Evolutionary conservation across 768 basidiomycete species (phyloP), one percentile per base, ranked within the genome.

Genomic region (Amanita exitialis): DNA sequence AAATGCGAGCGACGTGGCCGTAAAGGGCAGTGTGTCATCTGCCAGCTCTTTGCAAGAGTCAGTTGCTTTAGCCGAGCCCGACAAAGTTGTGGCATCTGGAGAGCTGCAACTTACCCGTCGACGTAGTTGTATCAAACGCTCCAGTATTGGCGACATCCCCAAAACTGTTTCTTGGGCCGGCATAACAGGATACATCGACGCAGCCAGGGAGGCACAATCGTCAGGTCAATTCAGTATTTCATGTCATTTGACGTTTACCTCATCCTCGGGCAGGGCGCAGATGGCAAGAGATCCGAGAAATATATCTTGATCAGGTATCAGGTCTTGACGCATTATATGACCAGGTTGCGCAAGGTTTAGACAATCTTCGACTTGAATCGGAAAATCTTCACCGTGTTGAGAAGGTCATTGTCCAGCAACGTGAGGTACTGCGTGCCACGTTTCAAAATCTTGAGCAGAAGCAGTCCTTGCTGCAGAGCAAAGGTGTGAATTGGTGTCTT

Each of bases 121-220:
- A 54, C 70, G 81, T 52, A 86, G 85, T 57, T 83, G 80, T 57
- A 73, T 86, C 56, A 84, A 78, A 63, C 76, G 80, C 51, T 69
- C 66, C 18, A 75, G 73, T 57, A 65, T 75, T 53, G 78, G 75
- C 37, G 78, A 82, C 53, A 68, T 78, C 25, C 64, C 72, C 15
- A 87, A 87, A 66, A 76, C 77, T 4, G 84, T 87, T 6, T 83
- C 83, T 34, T 87, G 84, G 84, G 84, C 85, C 21, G 85, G 84
- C 65, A 76, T 81, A 53, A 74, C 71, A 10, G 82, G 82, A 52
- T 74, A 70, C 58, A 61, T 67, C 9, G 62, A 66, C 27, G 69
- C 66, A 20, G 69, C 69, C 25, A 67, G 62, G 34, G 69, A 69
- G 51, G 69, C 67, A 18, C 66, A 70, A 52, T 65, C 61, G 30